Conservation (phyloP, 2,329 filamentous ascomycete species). For the Helminthosporium solani region DNA sequence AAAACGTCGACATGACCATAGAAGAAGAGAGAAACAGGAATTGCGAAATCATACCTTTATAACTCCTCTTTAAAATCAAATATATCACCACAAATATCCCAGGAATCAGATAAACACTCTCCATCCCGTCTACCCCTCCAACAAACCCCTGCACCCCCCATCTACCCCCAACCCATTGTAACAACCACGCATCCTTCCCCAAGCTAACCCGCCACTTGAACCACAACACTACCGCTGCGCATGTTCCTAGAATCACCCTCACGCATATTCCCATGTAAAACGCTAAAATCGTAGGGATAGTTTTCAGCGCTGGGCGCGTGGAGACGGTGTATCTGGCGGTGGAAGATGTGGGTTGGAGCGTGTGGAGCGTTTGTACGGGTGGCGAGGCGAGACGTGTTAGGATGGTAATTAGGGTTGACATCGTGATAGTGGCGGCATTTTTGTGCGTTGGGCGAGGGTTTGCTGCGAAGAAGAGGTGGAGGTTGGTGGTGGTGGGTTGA, state of each 20-base stretch:
- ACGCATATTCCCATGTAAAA: slow-evolving; percentile 48
- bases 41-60: slow-evolving; percentile 49
- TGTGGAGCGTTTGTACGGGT: slow-evolving; percentile 25
- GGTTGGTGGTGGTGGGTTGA: too few species aligned
- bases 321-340: slow-evolving; percentile 93
- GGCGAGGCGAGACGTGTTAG: slow-evolving; percentile 31
- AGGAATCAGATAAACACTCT: slow-evolving; percentile 46
- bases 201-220: slow-evolving; percentile 21
- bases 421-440: slow-evolving; percentile 6
- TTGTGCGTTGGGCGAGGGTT: not conserved
- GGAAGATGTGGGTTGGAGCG: slow-evolving; percentile 63
- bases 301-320: slow-evolving; percentile 60
- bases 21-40: slow-evolving; percentile 12
- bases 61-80: slow-evolving; percentile 49
- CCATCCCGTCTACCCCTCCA: slow-evolving; percentile 40
- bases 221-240: slow-evolving; percentile 42
- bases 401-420: slow-evolving; percentile 20
- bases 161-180: slow-evolving; percentile 8
- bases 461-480: too few species aligned
- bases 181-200: not conserved
- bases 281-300: slow-evolving; percentile 48
- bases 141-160: slow-evolving; percentile 24
- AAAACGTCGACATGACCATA: too few species aligned
- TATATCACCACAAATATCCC: slow-evolving; percentile 46
- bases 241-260: slow-evolving; percentile 47